A percentile compares a stretch with the other conserved stretches of the same genome.
Conservation (phyloP, 208 protist genomes). For the Crithidia sp. region DNA sequence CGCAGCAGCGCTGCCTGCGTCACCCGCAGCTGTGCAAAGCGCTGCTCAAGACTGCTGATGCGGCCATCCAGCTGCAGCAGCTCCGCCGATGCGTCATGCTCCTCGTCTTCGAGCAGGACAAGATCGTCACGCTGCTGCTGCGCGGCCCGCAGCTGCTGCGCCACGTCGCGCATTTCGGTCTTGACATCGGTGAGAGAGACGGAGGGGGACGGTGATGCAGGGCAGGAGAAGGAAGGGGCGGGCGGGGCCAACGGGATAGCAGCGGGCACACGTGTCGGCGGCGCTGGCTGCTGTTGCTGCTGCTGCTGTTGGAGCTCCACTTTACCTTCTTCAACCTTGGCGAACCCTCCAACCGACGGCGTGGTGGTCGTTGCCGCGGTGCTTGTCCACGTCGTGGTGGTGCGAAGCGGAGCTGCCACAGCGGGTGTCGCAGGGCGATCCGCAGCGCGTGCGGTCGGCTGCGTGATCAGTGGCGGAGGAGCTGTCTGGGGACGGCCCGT, state of each 20-base stretch:
- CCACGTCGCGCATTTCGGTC: slow-evolving; percentile 43
- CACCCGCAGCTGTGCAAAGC: slow-evolving; percentile 50
- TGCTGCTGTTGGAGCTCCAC: background rate
- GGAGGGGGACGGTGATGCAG: slow-evolving; percentile 1
- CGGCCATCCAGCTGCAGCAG: slow-evolving; percentile 46
- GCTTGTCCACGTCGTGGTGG: slow-evolving; percentile 6
- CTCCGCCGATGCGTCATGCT: slow-evolving; percentile 50
- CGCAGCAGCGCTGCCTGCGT: slow-evolving; percentile 54
- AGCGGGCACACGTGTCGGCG: background rate
- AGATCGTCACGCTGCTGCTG: slow-evolving; percentile 75
- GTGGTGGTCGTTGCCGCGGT: background rate
- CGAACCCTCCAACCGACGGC: no score
- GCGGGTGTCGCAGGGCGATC: background rate
- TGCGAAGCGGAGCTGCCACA: background rate
- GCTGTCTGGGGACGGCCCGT: no score
- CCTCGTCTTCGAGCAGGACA: slow-evolving; percentile 73
- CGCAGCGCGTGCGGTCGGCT: no score
- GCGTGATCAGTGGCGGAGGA: no score
- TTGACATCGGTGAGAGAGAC: slow-evolving; percentile 53
- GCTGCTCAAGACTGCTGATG: slow-evolving; percentile 53
- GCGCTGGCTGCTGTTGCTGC: background rate
- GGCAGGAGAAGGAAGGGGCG: background rate
- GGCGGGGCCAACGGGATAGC: background rate
- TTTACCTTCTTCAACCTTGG: background rate
- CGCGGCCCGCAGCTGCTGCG: slow-evolving; percentile 48